A percentile compares a stretch with the other conserved stretches of the same genome.
phyloP scores from a whole-genome alignment of 2,329 filamentous ascomycete species.

The Fusarium sp. region DNA sequence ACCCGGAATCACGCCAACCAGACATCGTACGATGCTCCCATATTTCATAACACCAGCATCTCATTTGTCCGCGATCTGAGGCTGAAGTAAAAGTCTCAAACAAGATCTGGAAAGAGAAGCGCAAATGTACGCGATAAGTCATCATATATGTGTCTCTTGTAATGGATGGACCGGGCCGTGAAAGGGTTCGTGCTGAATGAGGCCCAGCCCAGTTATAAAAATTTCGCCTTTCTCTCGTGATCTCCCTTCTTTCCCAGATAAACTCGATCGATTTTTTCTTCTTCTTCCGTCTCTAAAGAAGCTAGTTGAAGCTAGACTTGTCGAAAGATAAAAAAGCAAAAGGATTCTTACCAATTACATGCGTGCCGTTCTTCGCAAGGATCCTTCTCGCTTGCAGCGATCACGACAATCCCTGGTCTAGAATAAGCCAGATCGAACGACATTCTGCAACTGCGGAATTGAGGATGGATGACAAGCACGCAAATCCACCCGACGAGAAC shows the following conservation, averaged over 20 bases:
- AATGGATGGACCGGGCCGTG: conserved; percentile 23
- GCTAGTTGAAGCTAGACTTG: conserved; percentile 11
- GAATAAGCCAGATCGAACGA: neutral
- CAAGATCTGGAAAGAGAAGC: neutral
- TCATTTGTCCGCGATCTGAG: neutral
- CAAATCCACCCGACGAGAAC: neutral
- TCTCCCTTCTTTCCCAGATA: neutral
- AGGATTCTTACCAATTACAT: neutral
- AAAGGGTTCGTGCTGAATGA: conserved; percentile 7
- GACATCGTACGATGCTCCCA: conserved; percentile 38
- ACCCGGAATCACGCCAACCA: conserved; percentile 34
- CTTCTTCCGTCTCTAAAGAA: neutral
- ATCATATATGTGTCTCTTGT: conserved; percentile 8
- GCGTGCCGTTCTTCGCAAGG: conserved; percentile 11
- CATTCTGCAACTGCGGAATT: neutral
- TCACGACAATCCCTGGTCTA: conserved; percentile 23
- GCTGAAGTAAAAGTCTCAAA: neutral
- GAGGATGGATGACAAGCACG: conserved; percentile 16
- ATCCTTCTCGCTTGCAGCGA: conserved; percentile 18
- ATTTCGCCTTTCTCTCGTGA: conserved; percentile 12
- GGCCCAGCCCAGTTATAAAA: conserved; percentile 1
- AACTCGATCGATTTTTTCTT: neutral
- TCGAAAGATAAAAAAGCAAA: conserved; percentile 8
- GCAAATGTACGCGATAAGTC: conserved; percentile 1
- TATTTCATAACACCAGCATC: neutral